These are phyloP conservation scores for Ceratocystis variospora DNA, from an alignment of 2,329 filamentous ascomycete species.

Conservation along the genomic window DNA sequence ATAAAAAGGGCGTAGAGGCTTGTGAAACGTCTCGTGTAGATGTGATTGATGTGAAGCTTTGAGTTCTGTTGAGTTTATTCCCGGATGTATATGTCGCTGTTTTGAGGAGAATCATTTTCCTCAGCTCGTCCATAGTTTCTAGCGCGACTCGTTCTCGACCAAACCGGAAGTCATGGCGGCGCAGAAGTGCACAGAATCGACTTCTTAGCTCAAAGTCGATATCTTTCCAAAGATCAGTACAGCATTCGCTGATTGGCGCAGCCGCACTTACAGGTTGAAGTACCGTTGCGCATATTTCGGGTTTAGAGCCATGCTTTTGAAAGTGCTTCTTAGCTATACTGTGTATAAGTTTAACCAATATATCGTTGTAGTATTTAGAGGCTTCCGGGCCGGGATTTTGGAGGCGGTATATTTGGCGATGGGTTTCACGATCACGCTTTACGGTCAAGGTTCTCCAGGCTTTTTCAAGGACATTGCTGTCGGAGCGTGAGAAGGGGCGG, in stretches of 20 bases:
- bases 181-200: slow-evolving; percentile 37
- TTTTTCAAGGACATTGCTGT: slow-evolving; percentile 67
- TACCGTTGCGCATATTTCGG: slow-evolving; percentile 7
- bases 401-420: slow-evolving; percentile 27
- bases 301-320: slow-evolving; percentile 29
- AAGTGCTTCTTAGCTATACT: slow-evolving; percentile 35
- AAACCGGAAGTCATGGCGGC: slow-evolving; percentile 30
- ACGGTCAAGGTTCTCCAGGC: slow-evolving; percentile 55
- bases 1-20: slow-evolving; percentile 10
- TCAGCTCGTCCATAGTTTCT: slow-evolving; percentile 30
- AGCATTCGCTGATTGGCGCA: slow-evolving; percentile 32
- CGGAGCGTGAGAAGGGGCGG: slow-evolving; percentile 63
- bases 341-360: slow-evolving; percentile 30
- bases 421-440: slow-evolving; percentile 35
- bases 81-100: neutral
- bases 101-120: slow-evolving; percentile 12
- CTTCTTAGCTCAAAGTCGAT: slow-evolving; percentile 34
- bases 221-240: slow-evolving; percentile 35
- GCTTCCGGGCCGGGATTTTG: neutral
- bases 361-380: slow-evolving; percentile 28
- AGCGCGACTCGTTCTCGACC: slow-evolving; percentile 33
- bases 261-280: slow-evolving; percentile 20
- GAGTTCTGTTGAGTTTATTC: slow-evolving; percentile 7
- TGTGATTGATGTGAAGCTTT: neutral
- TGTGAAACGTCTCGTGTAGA: slow-evolving; percentile 10